Evolutionary conservation across 2,329 filamentous ascomycete genomes (phyloP), one percentile per base, ranked within the genome.

Genomic region (Aureobasidium namibiae): DNA sequence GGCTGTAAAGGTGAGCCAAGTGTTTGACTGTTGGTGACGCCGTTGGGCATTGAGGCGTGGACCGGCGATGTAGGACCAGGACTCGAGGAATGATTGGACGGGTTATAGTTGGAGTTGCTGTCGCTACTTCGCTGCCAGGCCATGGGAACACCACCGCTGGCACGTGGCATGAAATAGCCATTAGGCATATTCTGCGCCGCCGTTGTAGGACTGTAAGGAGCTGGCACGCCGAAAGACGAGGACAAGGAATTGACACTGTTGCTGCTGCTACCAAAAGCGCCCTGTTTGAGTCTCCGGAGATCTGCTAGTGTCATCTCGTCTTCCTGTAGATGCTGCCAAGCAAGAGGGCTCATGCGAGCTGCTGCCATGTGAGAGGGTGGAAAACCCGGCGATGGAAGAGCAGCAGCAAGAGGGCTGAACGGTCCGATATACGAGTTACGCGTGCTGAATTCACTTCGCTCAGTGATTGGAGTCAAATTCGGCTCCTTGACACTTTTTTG

Each of bases 371-470:
- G 31, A 11, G 54, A 38, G 4, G 54, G 54, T 16, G 54, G 54
- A 16, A 57, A 57, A 7, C 41, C 54, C 8, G 60, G 60, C 26
- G 46, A 53, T 39, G 53, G 53, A n/a, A 54, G 39, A 14, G 53
- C 53, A 39, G 46, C 56, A 21, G 54, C 41, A 23, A 38, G 53
- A 33, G 45, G 60, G 33, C 39, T 61, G 63, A 21, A 63, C 50
- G 18, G 66, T 10, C 56, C 56, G 7, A 95, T 89, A 61, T 95
- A 83, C 0, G 89, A 95, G 70, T 96, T 97, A 45, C 94, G 85
- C 61, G 95, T 96, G 42, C 90, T 96, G 77, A 95, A 96, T 73
- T 99, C 94, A 61, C 90, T 95, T 13, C 92, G 84, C 71, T 97
- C 94, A 0, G 92, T 97, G 66, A 99, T 97, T 6, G 94, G 94